Base-by-base conservation (phyloP, 768 basidiomycete species). In the Podaxis mareebaensis region DNA sequence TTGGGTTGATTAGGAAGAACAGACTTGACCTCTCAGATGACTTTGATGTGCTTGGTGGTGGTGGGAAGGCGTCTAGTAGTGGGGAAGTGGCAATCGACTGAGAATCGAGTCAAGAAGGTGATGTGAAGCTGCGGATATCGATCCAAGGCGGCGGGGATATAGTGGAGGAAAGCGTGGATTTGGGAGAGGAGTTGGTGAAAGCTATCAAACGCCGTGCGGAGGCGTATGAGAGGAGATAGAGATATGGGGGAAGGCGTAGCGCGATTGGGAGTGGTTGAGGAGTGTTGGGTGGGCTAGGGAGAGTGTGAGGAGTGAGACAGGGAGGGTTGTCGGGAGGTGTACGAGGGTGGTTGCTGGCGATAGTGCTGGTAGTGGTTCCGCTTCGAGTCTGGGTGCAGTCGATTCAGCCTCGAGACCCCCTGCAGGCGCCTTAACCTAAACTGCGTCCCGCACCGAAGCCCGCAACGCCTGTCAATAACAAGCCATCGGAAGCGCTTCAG, bases 221-320 rank as follows among this genome's bases (percentile, higher is more conserved):
- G 73, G 93, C 93, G 5, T 82, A 83, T 62, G n/a, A n/a, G 96
- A 99, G 73, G 91, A 88, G 60, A 79, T 81, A 65, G 96, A 99
- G 78, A 92, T 90, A 72, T 99, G 95, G 96, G 83, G 80, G 11
- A 79, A 82, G 33, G 96, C 96, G 6, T 75, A 79, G 68, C 77
- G 80, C 66, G 92, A 95, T 70, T 99, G 96, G 96, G 91, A 95
- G 70, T 68, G 74, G 38, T 72, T 97, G 63, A 80, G 83, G 44
- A 81, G 80, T 1, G 75, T 83, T 3, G 84, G 81, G 8, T 87
- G 86, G 81, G 83, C 83, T 0, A 75, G 74, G 13, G 76, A 80
- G 44, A 75, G n/a, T n/a, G 77, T 83, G 2, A 84, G 89, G 53
- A 75, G 77, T 48, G 92, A 93, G 64, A 90, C 92, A 20, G 82